Evolutionary conservation across 2,329 filamentous ascomycete species (phyloP), one percentile per base, ranked within the genome.

Genomic region (Alternaria rosae): DNA sequence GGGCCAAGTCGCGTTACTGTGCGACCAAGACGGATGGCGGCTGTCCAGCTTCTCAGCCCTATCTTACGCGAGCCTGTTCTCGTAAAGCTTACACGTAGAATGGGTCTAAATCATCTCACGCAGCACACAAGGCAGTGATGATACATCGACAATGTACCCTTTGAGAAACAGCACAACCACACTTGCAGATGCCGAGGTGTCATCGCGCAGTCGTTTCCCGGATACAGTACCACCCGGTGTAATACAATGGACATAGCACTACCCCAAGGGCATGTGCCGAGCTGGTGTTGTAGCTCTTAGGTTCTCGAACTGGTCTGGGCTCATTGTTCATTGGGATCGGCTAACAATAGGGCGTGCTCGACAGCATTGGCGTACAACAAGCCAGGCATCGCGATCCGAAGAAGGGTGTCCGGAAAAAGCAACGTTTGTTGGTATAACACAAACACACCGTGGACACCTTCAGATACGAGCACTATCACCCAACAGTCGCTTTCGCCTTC

Each of bases 1-100:
- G 21, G 17, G 42, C 43, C 54, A 50, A 57, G 54, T 38, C 30
- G 44, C 54, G 35, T 51, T 15, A 15, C 47, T 50, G 28, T 35
- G 17, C 10, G 26, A 35, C 44, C 43, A 50, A 51, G 44, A 42
- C 53, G 30, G 41, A 45, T 45, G 26, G 53, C 53, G 41, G 43
- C 54, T 50, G 3, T 57, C 26, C 43, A 57, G 13, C 28, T 42
- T 47, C 54, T 43, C 54, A 30, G 17, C n/a, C 17, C 35, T n/a
- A 32, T 28, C 32, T 57, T 13, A 57, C 43, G 32, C 54, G 54
- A 57, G 20, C 44, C n/a, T 13, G 11, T 41, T 26, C 32, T 35
- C 32, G 28, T 35, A 23, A 50, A 38, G 47, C 28, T 35, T 5
- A 38, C 47, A 6, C 5, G 13, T n/a, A 6, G 20, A 13, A 25